A percentile compares a stretch with the other conserved stretches of the same genome.
Conservation (phyloP, 306 rosid species). For the Hippophae gyantsensis region DNA sequence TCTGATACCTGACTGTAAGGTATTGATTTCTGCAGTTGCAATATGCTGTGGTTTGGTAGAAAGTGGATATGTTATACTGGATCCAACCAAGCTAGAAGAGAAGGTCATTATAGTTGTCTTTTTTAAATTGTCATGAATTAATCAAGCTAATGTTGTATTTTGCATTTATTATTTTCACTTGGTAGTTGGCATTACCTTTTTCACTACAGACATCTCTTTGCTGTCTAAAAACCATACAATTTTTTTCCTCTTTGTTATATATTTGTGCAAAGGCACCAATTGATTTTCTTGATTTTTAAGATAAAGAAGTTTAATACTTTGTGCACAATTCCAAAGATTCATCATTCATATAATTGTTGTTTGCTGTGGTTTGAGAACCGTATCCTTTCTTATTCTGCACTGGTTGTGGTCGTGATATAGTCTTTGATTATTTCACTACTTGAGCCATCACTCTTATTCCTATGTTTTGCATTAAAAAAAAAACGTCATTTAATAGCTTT, state of each 20-base stretch:
- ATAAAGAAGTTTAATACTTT: too few relatives aligned
- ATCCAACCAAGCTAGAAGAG: constrained; percentile 87
- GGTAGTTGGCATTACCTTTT: not conserved
- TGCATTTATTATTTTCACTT: not conserved
- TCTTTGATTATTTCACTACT: not conserved
- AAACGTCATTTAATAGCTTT: not conserved
- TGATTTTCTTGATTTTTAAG: too few relatives aligned
- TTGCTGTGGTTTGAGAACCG: too few relatives aligned
- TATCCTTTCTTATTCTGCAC: too few relatives aligned
- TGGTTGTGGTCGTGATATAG: not conserved
- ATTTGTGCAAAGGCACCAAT: too few relatives aligned
- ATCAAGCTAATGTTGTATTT: not conserved
- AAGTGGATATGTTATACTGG: constrained; percentile 53
- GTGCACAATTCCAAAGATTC: too few relatives aligned
- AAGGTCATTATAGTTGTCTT: constrained; percentile 38
- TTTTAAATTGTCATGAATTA: not conserved
- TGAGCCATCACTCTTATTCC: not conserved
- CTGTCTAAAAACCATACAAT: too few relatives aligned
- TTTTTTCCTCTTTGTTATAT: too few relatives aligned
- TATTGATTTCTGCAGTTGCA: constrained; percentile 55
- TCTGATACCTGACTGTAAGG: constrained; percentile 17
- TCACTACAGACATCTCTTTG: too few relatives aligned
- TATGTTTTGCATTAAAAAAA: not conserved
- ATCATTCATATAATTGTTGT: too few relatives aligned
- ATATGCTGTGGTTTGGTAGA: constrained; percentile 76